Evolutionary conservation across 2,329 filamentous ascomycete genomes (phyloP).

Genomic region (Orbilia brochopaga): DNA sequence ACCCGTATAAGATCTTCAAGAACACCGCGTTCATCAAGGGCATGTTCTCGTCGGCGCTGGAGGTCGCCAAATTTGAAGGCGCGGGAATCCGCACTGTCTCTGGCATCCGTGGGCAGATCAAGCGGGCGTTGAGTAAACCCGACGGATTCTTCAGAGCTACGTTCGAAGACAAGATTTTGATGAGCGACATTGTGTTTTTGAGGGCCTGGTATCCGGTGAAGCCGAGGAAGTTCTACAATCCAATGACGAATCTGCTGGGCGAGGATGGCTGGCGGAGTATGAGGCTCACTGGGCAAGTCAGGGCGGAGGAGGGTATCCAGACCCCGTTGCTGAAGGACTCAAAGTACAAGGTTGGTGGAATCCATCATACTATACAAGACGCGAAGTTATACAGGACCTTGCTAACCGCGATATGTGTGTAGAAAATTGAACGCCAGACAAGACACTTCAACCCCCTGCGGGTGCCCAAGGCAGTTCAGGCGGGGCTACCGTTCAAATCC

Average conservation of each 20-base stretch:
- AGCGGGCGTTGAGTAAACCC: constrained; percentile 87
- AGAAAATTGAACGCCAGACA: constrained; percentile 66
- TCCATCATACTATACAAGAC: not conserved
- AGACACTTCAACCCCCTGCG: constrained; percentile 79
- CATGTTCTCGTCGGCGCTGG: constrained; percentile 92
- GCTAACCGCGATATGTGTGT: constrained; percentile 13
- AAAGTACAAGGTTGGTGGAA: constrained; percentile 69
- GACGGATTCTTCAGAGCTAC: constrained; percentile 96
- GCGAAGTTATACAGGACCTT: not conserved
- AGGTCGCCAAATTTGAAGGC: constrained; percentile 98
- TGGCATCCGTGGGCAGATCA: constrained; percentile 94
- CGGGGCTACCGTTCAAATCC: constrained; percentile 86
- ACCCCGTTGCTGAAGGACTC: constrained; percentile 84
- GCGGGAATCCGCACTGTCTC: constrained; percentile 95
- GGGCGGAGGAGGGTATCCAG: constrained; percentile 73
- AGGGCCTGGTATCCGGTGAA: constrained; percentile 96
- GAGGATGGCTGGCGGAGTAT: constrained; percentile 78
- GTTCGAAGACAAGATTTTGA: constrained; percentile 97
- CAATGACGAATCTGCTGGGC: constrained; percentile 82
- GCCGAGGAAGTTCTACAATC: constrained; percentile 95
- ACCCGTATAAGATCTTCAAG: constrained; percentile 97
- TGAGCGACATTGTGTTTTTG: constrained; percentile 95
- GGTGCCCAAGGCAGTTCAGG: constrained; percentile 79
- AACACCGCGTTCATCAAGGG: constrained; percentile 99
- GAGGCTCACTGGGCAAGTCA: constrained; percentile 91